Percentiles rank a stretch among this genome's conserved stretches.
Conservation (phyloP, 1,139 yeast genomes). For the Casaregolazyma lundiana region DNA sequence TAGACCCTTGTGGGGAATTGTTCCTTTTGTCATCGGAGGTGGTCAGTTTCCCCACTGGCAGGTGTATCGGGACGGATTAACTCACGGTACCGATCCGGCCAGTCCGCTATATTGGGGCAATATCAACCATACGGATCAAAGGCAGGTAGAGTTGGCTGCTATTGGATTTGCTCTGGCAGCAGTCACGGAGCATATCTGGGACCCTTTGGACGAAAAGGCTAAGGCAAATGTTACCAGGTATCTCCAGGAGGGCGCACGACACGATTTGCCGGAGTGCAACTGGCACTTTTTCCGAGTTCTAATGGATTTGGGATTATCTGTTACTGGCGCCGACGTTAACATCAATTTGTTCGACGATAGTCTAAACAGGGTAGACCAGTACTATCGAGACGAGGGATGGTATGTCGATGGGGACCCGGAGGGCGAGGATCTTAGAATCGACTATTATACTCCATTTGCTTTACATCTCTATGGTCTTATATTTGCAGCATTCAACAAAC, state of each 20-base stretch:
- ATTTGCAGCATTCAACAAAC: conserved; percentile 19
- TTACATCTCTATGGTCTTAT: conserved; percentile 31
- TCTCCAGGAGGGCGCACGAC: conserved; percentile 23
- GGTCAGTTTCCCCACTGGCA: conserved; percentile 29
- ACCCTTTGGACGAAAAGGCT: conserved; percentile 25
- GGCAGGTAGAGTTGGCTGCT: conserved; percentile 33
- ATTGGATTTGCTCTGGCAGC: conserved; percentile 30
- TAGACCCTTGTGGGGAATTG: conserved; percentile 32
- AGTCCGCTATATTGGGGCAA: conserved; percentile 33
- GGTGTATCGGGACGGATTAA: conserved; percentile 24
- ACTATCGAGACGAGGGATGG: conserved; percentile 31
- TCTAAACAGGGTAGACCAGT: conserved; percentile 23
- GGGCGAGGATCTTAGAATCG: too few relatives aligned
- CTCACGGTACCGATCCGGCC: conserved; percentile 30
- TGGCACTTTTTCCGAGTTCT: conserved; percentile 29
- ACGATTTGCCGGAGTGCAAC: conserved; percentile 20
- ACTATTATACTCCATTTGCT: conserved; percentile 34
- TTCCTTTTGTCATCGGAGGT: conserved; percentile 30
- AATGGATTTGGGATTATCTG: conserved; percentile 27
- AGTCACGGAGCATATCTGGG: conserved; percentile 28
- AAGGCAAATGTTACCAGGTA: conserved; percentile 24
- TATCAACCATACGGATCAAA: conserved; percentile 25
- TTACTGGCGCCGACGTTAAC: conserved; percentile 20
- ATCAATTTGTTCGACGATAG: conserved; percentile 18
- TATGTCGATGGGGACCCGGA: conserved; percentile 33